Percentiles rank a stretch among this genome's conserved stretches.
Conservation (phyloP, 2,329 filamentous ascomycete genomes). For the Fusarium incarnatum region DNA sequence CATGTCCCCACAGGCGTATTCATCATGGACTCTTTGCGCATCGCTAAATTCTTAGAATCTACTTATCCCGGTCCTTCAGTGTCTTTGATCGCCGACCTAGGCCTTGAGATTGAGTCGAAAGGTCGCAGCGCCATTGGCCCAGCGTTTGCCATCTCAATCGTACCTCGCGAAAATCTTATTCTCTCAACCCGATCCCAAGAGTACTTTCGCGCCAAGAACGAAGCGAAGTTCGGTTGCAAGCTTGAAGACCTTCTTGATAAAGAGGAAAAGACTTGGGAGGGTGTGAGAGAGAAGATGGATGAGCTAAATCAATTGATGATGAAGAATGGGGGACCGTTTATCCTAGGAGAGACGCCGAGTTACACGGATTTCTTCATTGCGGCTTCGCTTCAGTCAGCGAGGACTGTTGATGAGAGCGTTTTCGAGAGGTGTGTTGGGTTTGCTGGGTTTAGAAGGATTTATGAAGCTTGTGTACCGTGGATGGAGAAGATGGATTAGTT, state of each 20-base stretch:
- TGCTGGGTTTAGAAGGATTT: conserved; percentile 8
- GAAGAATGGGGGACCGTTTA: conserved; percentile 1
- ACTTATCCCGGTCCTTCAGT: neutral
- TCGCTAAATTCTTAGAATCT: conserved; percentile 11
- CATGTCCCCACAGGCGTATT: neutral
- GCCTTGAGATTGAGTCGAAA: neutral
- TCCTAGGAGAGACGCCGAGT: conserved; percentile 3
- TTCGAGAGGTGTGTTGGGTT: neutral
- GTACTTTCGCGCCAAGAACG: conserved; percentile 15
- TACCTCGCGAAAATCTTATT: conserved; percentile 10
- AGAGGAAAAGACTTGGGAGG: conserved; percentile 1
- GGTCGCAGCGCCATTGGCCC: neutral
- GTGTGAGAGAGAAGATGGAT: neutral
- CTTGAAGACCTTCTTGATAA: conserved; percentile 6
- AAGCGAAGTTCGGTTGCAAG: neutral
- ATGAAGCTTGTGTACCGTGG: conserved; percentile 4
- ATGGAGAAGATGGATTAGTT: conserved; percentile 17
- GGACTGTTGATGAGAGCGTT: conserved; percentile 9
- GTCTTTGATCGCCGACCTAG: neutral
- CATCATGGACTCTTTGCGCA: conserved; percentile 11
- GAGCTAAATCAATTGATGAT: conserved; percentile 7
- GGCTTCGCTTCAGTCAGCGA: conserved; percentile 13
- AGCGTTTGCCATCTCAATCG: neutral
- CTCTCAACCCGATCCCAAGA: conserved; percentile 14
- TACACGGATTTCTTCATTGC: conserved; percentile 24